Base-by-base conservation (phyloP, 192 early-diverging fungal genomes). In the Coemansia sp. region DNA sequence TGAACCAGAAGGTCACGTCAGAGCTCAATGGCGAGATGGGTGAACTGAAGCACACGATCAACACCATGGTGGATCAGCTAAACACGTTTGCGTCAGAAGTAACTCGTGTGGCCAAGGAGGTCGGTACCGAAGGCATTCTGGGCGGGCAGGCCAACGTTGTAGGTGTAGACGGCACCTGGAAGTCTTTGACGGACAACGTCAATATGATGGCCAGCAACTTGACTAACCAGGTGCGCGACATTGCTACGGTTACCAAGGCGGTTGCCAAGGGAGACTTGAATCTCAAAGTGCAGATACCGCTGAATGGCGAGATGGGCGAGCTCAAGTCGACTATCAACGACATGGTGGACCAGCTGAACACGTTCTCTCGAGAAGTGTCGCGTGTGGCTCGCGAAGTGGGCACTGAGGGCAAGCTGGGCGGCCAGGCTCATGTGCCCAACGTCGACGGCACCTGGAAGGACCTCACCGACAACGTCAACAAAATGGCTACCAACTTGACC, bases 381-480 rank as follows among this genome's bases (percentile, higher is more conserved):
- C 81, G 85, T 12, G 84, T 88, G 0, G 74, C 83, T 0, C 64
- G 60, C 15, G 81, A 84, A 51, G 86, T 88, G 42, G 86, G 86
- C 12, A 88, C 84, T 5, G 84, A 88, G 5, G 86, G 86, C 6
- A 78, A 76, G 21, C 77, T 88, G 6, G 86, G 86, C 18, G 86
- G 84, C 3, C 79, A 85, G 48, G 86, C 86, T 0, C 40, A 69
- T 2, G 84, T 86, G 0, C 68, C 74, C 6, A 80, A 72, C 41
- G 87, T 88, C 5, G 80, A 76, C 31, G 87, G 87, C 0, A 80
- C 80, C 3, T 88, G 87, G 87, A 83, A 76, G 30, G 70, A 80
- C 16, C 76, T 88, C 0, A 88, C 87, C 0, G 81, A 84, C 21
- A 88, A 85, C 34, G 87, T 88, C 51, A 88, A 88, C 64, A 65